Percentiles rank a stretch among this genome's conserved stretches.
phyloP scores from a whole-genome alignment of 352 stramenopile genomes.

The Globisporangium emineosum region DNA sequence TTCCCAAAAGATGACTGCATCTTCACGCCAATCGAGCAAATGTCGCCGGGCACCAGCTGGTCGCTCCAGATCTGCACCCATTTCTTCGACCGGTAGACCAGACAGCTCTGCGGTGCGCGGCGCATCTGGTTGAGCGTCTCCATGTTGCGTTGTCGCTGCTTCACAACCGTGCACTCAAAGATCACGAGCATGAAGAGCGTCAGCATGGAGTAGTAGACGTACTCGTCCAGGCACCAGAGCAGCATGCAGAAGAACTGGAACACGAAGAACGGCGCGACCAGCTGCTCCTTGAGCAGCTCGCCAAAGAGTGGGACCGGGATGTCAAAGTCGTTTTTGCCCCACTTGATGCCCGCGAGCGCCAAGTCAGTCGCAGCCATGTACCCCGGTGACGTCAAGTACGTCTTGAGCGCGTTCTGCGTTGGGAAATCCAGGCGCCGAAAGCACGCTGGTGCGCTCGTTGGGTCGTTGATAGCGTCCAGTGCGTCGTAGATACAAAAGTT shows the following conservation, averaged over 20 bases:
- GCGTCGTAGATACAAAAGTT: conserved; percentile 61
- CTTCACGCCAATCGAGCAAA: conserved; percentile 74
- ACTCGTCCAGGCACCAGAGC: conserved; percentile 97
- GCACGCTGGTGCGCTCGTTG: conserved; percentile 12
- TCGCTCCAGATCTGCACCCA: conserved; percentile 66
- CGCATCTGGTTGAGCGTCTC: conserved; percentile 88
- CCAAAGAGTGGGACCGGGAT: conserved; percentile 86
- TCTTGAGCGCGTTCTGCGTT: conserved; percentile 24
- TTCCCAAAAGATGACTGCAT: conserved; percentile 7
- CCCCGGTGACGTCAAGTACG: conserved; percentile 24
- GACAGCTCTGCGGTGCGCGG: conserved; percentile 50
- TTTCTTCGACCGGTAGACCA: conserved; percentile 72
- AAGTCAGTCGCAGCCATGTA: conserved; percentile 17
- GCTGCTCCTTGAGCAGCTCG: conserved; percentile 89
- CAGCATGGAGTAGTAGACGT: conserved; percentile 96
- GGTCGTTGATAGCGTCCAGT: conserved; percentile 25
- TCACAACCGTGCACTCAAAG: conserved; percentile 93
- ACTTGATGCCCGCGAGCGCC: conserved; percentile 32
- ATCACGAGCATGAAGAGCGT: conserved; percentile 93
- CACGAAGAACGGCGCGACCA: conserved; percentile 95
- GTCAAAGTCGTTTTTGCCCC: conserved; percentile 75
- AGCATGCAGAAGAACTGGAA: conserved; percentile 96
- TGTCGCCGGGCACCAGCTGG: conserved; percentile 80
- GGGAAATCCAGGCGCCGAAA: conserved; percentile 50
- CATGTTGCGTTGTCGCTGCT: conserved; percentile 88